Evolutionary conservation across 148 eudicot species (phyloP).

Genomic region (Drosera capensis): DNA sequence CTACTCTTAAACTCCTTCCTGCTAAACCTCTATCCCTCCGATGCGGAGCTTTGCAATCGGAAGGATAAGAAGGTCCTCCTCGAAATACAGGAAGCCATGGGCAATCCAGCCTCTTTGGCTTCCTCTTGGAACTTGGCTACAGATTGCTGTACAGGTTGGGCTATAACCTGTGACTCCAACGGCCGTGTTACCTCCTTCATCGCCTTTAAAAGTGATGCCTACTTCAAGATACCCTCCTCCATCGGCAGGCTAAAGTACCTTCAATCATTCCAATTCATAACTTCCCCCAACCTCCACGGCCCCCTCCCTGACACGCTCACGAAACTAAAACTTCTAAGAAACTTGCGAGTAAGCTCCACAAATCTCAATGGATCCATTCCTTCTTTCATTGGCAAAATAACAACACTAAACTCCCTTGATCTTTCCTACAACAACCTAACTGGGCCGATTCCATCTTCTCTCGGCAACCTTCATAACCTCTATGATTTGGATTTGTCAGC

Average conservation of each 20-base stretch:
- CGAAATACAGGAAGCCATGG: background rate
- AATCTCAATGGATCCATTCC: background rate
- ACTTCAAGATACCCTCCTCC: background rate
- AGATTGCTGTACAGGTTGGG: background rate
- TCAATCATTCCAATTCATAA: background rate
- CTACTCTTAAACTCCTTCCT: too few relatives aligned
- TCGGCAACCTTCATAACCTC: background rate
- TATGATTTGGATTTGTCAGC: background rate
- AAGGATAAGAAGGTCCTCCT: background rate
- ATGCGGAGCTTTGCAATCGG: background rate
- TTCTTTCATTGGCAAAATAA: background rate
- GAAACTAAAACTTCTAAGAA: background rate
- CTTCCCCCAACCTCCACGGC: background rate
- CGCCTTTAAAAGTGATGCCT: background rate
- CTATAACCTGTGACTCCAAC: background rate
- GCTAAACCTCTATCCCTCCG: too few relatives aligned
- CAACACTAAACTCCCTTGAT: background rate
- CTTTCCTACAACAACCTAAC: background rate
- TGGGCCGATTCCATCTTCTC: background rate
- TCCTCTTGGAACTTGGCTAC: background rate
- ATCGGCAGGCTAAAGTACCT: background rate
- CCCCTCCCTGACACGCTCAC: background rate
- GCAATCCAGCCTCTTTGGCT: background rate
- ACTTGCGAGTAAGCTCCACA: background rate
- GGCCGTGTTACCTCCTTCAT: background rate